Evolutionary conservation across 345 rosid genomes (phyloP).

Genomic region (Eucalyptus shirleyi): DNA sequence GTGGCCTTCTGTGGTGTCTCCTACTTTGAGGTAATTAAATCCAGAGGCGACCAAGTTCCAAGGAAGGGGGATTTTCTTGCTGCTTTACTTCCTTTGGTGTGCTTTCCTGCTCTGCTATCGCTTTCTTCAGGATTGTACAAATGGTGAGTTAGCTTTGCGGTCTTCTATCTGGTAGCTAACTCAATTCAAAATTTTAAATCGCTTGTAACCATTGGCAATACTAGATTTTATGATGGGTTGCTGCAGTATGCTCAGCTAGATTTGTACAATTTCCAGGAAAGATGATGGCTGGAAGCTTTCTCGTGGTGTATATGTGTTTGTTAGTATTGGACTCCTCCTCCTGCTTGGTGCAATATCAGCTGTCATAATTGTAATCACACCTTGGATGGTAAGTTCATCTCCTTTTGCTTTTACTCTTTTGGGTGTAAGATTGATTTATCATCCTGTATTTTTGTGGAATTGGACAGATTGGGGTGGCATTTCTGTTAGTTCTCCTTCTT

Average conservation of each 20-base stretch:
- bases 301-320: conserved; percentile 73
- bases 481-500: conserved; percentile 80
- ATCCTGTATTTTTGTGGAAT: conserved; percentile 5
- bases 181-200: not conserved
- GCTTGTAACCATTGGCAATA: not conserved
- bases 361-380: conserved; percentile 60
- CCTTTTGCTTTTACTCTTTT: not conserved
- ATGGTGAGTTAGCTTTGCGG: conserved; percentile 43
- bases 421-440: not conserved
- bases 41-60: conserved; percentile 77
- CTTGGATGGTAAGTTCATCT: conserved; percentile 78
- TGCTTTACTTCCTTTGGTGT: conserved; percentile 88
- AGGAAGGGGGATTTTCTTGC: conserved; percentile 91
- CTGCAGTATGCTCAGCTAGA: not conserved
- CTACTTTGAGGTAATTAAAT: conserved; percentile 81
- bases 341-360: conserved; percentile 92
- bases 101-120: conserved; percentile 86
- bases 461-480: conserved; percentile 84
- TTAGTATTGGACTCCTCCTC: conserved; percentile 83
- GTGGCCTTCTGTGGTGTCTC: conserved; percentile 92
- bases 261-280: conserved; percentile 44
- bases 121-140: conserved; percentile 88
- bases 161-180: not conserved
- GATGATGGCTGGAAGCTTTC: conserved; percentile 97
- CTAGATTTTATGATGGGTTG: not conserved